Evolutionary conservation across 2,329 filamentous ascomycete genomes (phyloP).

Genomic region (Apiospora koreana): DNA sequence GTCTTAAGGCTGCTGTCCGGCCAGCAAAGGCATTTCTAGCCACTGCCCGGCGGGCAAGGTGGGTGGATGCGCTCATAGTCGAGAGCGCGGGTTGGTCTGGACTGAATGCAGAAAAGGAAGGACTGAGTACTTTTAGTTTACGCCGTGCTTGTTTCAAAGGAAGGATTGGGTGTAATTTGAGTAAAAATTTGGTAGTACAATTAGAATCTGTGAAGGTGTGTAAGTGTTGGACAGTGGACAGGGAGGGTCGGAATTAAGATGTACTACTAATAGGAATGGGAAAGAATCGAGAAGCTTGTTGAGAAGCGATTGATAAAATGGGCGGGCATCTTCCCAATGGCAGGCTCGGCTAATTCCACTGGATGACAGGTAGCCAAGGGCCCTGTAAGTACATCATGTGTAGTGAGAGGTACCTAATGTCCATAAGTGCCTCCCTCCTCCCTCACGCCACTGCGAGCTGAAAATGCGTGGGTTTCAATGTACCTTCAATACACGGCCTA

Average conservation of each 20-base stretch:
- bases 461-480: background rate
- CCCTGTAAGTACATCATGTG: no score
- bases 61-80: slow-evolving; percentile 42
- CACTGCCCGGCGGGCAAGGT: slow-evolving; percentile 55
- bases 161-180: background rate
- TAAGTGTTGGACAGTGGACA: background rate
- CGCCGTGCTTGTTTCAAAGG: background rate
- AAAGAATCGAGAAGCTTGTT: slow-evolving; percentile 8
- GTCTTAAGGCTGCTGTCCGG: slow-evolving; percentile 46
- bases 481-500: background rate
- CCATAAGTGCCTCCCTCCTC: background rate
- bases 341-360: background rate
- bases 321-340: background rate
- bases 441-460: background rate
- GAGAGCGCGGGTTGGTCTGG: background rate
- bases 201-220: background rate
- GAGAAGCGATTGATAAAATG: background rate
- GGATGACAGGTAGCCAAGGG: slow-evolving; percentile 1
- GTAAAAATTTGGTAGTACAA: background rate
- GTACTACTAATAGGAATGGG: slow-evolving; percentile 9
- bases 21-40: slow-evolving; percentile 54
- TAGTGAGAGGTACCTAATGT: no score
- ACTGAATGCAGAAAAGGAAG: background rate
- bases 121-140: background rate
- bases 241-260: slow-evolving; percentile 8